phyloP scores from a whole-genome alignment of 1,284 basidiomycete genomes.

The Puccinia brachypodii region DNA sequence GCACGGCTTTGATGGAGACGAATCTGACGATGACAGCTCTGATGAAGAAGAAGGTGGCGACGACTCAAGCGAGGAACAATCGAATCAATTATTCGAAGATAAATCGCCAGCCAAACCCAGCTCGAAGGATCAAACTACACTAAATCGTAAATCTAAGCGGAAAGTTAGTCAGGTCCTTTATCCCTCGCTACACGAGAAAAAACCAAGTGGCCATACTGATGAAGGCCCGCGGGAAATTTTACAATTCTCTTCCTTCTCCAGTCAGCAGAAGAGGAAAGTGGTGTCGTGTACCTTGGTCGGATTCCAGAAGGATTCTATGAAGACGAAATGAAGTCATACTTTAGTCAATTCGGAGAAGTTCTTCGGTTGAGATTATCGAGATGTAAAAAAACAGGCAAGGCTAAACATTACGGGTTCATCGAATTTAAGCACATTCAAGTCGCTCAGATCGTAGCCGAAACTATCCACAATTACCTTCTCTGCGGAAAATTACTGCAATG shows the following conservation, averaged over 20 bases:
- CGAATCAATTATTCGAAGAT: background rate
- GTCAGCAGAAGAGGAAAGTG: conserved; percentile 64
- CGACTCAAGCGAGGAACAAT: conserved; percentile 68
- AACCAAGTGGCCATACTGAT: conserved; percentile 35
- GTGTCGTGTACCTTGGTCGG: conserved; percentile 85
- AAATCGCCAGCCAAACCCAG: background rate
- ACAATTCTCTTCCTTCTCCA: conserved; percentile 24
- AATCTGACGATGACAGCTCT: conserved; percentile 64
- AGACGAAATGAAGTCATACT: conserved; percentile 86
- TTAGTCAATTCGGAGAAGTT: conserved; percentile 90
- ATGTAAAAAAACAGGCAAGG: conserved; percentile 78
- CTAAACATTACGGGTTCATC: conserved; percentile 95
- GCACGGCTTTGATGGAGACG: conserved; percentile 53
- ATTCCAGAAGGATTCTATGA: conserved; percentile 98
- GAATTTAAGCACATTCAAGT: conserved; percentile 88
- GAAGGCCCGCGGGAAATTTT: background rate
- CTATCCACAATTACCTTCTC: conserved; percentile 98
- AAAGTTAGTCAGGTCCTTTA: conserved; percentile 23
- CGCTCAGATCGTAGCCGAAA: conserved; percentile 92
- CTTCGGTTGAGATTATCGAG: conserved; percentile 84
- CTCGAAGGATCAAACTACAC: conserved; percentile 6
- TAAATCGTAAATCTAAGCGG: background rate
- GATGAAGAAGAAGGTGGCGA: conserved; percentile 82
- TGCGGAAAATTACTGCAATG: conserved; percentile 90
- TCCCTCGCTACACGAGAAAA: background rate